Evolutionary conservation across 2,329 filamentous ascomycete species (phyloP), one percentile per base, ranked within the genome.

Genomic region (Trematosphaeria pertusa): DNA sequence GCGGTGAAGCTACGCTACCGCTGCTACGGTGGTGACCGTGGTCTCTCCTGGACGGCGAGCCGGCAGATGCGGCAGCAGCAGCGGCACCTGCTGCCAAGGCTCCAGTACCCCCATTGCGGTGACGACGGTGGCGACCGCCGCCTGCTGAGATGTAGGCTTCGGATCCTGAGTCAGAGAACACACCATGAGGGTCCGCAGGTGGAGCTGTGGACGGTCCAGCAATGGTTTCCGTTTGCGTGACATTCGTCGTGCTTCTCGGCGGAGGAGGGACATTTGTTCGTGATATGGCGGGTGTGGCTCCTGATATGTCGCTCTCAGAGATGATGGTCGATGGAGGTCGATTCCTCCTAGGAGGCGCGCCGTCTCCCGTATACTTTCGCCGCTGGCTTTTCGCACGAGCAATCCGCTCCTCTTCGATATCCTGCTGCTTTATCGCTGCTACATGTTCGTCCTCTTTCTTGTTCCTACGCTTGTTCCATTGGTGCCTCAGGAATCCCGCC

Each of bases 321-420:
- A 75, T 65, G n/a, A 76, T 69, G 10, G 77, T 73, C 7, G 71
- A 73, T 21, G 59, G 57, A 9, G 63, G 62, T 31, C 66, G 56
- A 21, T 59, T 53, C 38, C 63, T 63, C 35, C 61, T 54, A 3
- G 67, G 63, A n/a, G 64, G 59, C 17, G 46, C 35, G 14, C 86
- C 86, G 64, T 91, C 88, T 20, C 84, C 87, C 2, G 87, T 90
- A 51, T 83, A 90, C 58, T 79, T 79, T 17, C 85, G 83, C n/a
- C 81, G 64, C 19, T 62, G 80, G 26, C 81, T 82, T 48, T 81
- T 78, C 43, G 73, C 73, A 58, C 81, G 75, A 37, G 77, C 75
- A 20, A 82, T 58, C 18, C 75, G 73, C 59, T 84, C 81, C 37
- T 82, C 73, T 54, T 81, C 80, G 18, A 75, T 67, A 48, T 81